A percentile compares a stretch with the other conserved stretches of the same genome.
phyloP scores from a whole-genome alignment of 306 rosid genomes.

The Sindora glabra region DNA sequence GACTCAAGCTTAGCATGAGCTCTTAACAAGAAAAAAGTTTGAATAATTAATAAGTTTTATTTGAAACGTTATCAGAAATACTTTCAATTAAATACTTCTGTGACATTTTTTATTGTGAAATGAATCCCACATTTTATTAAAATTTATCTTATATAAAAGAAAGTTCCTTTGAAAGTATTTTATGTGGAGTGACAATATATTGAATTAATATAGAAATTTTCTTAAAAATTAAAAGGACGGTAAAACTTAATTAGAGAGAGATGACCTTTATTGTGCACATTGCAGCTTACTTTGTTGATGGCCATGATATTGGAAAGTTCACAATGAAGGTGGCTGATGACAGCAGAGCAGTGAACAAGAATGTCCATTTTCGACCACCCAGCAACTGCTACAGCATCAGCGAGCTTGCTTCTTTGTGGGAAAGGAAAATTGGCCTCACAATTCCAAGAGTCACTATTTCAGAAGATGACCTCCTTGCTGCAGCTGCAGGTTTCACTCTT shows the following conservation, averaged over 20 bases:
- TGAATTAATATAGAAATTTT: too few species aligned
- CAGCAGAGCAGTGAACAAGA: conserved; percentile 36
- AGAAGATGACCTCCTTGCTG: conserved; percentile 37
- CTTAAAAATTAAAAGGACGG: too few species aligned
- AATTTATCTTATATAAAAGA: too few species aligned
- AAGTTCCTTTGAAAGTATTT: too few species aligned
- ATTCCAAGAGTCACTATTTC: conserved; percentile 52
- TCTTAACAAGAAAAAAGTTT: too few species aligned
- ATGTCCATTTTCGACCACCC: conserved; percentile 57
- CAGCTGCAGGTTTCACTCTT: conserved; percentile 44
- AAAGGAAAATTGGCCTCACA: conserved; percentile 41
- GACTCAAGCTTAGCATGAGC: too few species aligned
- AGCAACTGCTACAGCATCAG: conserved; percentile 37
- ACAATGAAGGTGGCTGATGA: conserved; percentile 47
- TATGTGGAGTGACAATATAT: too few species aligned
- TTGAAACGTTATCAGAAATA: too few species aligned
- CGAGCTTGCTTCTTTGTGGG: conserved; percentile 64
- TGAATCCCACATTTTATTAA: too few species aligned
- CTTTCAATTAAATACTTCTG: too few species aligned
- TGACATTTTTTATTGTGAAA: too few species aligned
- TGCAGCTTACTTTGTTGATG: conserved; percentile 62
- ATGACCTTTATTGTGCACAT: background rate
- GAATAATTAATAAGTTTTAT: too few species aligned
- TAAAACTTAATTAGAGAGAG: background rate
- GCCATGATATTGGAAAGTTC: conserved; percentile 55